Percentiles rank a stretch among this genome's conserved stretches.
phyloP scores from a whole-genome alignment of 352 stramenopile genomes.

The Phytophthora cactorum region DNA sequence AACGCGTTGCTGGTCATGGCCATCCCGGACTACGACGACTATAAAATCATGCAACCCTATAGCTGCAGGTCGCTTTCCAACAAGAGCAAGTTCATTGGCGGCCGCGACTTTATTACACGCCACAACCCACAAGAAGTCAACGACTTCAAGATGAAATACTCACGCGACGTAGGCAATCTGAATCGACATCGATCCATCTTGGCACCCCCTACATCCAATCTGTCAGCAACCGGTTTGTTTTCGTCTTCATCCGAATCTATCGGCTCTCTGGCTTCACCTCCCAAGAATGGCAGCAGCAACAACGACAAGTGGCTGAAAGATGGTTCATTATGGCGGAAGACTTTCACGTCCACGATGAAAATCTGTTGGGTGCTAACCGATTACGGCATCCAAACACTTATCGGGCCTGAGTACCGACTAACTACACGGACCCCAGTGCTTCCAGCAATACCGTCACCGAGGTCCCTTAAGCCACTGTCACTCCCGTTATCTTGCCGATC shows the following conservation, averaged over 20 bases:
- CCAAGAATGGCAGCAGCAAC: conserved; percentile 21
- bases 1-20: conserved; percentile 73
- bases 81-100: conserved; percentile 69
- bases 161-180: conserved; percentile 69
- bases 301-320: conserved; percentile 24
- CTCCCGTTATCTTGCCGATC: conserved; percentile 40
- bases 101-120: conserved; percentile 68
- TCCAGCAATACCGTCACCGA: conserved; percentile 25
- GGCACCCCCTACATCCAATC: conserved; percentile 13
- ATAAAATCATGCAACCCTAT: conserved; percentile 78
- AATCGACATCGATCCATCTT: conserved; percentile 50
- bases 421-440: conserved; percentile 55
- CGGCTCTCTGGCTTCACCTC: conserved; percentile 19
- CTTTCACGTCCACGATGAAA: conserved; percentile 59
- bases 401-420: conserved; percentile 69
- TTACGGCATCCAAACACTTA: conserved; percentile 58
- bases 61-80: conserved; percentile 72
- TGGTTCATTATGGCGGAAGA: conserved; percentile 49
- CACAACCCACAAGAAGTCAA: conserved; percentile 78
- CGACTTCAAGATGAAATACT: conserved; percentile 83
- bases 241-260: conserved; percentile 32
- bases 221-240: conserved; percentile 37
- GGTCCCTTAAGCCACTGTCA: conserved; percentile 20
- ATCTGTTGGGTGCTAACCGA: conserved; percentile 76
- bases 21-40: conserved; percentile 82